These are phyloP conservation scores for Pinus tabuliformis DNA, from an alignment of 75 land plant species.

Conservation along the genomic window DNA sequence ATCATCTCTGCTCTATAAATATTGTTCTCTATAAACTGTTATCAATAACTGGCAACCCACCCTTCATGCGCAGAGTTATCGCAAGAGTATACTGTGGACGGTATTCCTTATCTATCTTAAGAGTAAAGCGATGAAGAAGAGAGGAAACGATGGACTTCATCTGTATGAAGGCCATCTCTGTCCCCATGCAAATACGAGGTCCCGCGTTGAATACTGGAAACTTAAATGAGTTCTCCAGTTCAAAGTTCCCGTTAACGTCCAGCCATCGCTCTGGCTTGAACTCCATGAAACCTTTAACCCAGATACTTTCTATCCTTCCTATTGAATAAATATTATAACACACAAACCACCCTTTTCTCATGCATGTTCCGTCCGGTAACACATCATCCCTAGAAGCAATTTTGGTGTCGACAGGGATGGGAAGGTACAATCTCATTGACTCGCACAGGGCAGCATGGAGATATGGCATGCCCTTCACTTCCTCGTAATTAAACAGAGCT, in stretches of 20 bases:
- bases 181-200: constrained; percentile 23
- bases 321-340: constrained; percentile 7
- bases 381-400: neutral
- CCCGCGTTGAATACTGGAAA: constrained; percentile 31
- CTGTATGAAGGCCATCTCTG: constrained; percentile 25
- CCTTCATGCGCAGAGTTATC: constrained; percentile 24
- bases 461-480: constrained; percentile 21
- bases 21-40: too few relatives aligned
- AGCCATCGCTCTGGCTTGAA: constrained; percentile 65
- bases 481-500: neutral
- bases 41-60: constrained; percentile 15
- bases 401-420: constrained; percentile 20
- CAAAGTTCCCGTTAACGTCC: constrained; percentile 1
- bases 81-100: constrained; percentile 10
- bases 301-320: constrained; percentile 38
- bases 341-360: constrained; percentile 3
- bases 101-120: constrained; percentile 13
- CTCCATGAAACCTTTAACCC: constrained; percentile 50
- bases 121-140: constrained; percentile 14
- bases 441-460: constrained; percentile 42
- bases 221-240: constrained; percentile 23
- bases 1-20: too few relatives aligned
- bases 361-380: constrained; percentile 7
- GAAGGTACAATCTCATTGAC: constrained; percentile 39
- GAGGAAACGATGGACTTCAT: constrained; percentile 21